Conservation (phyloP, 2,329 filamentous ascomycete genomes). For the Beauveria bassiana region DNA sequence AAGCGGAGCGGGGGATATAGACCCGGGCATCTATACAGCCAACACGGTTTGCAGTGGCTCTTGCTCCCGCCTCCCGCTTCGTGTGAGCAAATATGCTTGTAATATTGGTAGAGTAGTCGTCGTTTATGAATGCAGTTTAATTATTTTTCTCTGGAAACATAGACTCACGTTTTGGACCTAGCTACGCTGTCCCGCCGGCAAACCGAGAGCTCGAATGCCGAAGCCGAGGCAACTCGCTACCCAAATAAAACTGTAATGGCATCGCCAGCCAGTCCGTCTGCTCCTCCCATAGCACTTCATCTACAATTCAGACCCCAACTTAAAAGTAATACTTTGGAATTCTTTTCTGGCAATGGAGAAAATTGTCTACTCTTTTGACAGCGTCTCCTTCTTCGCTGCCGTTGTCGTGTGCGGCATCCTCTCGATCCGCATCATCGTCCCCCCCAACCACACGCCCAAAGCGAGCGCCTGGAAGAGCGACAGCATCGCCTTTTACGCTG, state of each 20-base stretch:
- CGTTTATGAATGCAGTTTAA: too few relatives aligned
- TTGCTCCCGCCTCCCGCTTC: too few relatives aligned
- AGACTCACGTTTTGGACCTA: too few relatives aligned
- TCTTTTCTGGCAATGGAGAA: neutral
- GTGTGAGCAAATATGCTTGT: too few relatives aligned
- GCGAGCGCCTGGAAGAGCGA: neutral
- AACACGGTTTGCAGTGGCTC: too few relatives aligned
- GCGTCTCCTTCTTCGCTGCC: neutral
- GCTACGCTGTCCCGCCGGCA: neutral
- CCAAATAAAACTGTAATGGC: neutral
- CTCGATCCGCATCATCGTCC: neutral
- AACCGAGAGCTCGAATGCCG: neutral
- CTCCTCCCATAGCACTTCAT: neutral
- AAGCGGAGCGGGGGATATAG: too few relatives aligned
- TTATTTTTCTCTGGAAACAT: too few relatives aligned
- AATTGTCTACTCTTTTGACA: neutral
- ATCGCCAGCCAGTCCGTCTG: neutral
- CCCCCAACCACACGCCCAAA: neutral
- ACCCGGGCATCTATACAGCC: too few relatives aligned
- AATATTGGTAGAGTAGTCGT: too few relatives aligned
- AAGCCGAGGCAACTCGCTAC: neutral
- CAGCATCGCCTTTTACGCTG: neutral
- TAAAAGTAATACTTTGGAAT: neutral
- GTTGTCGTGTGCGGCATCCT: neutral
- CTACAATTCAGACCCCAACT: neutral